A percentile compares a stretch with the other conserved stretches of the same genome.
These are phyloP conservation scores for Mallotus repandus DNA, from an alignment of 441 rosid genomes.

Conservation along the genomic window DNA sequence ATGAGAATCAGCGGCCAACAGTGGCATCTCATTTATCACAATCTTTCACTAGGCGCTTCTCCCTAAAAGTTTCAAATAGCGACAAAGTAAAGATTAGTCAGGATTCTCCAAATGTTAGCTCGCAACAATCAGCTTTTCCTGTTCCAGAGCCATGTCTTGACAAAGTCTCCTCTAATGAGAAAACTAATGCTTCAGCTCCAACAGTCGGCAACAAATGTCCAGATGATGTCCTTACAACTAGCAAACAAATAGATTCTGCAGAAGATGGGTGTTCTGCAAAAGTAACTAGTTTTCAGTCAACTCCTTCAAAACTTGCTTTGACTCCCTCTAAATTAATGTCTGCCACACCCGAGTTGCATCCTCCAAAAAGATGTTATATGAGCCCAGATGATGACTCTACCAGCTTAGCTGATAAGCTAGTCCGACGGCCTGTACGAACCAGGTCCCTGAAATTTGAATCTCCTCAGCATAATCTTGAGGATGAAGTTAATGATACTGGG, in stretches of 20 bases:
- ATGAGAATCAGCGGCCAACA: slow-evolving; percentile 25
- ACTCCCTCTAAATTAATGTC: slow-evolving; percentile 48
- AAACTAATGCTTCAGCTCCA: slow-evolving; percentile 21
- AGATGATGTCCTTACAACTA: slow-evolving; percentile 34
- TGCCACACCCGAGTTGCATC: slow-evolving; percentile 38
- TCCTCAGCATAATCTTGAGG: slow-evolving; percentile 34
- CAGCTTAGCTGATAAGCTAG: slow-evolving; percentile 45
- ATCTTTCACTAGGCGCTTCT: slow-evolving; percentile 47
- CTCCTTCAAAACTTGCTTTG: slow-evolving; percentile 58
- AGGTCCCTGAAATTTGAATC: slow-evolving; percentile 67
- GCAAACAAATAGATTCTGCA: slow-evolving; percentile 30
- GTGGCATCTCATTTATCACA: slow-evolving; percentile 46
- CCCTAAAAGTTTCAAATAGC: slow-evolving; percentile 21
- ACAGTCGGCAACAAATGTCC: slow-evolving; percentile 12
- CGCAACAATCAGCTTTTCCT: slow-evolving; percentile 23
- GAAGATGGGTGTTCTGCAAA: slow-evolving; percentile 25
- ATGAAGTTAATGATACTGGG: slow-evolving; percentile 27
- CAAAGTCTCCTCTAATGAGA: slow-evolving; percentile 21
- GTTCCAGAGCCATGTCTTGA: slow-evolving; percentile 14
- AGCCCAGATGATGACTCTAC: slow-evolving; percentile 48
- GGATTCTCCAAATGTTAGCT: slow-evolving; percentile 13
- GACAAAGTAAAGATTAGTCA: slow-evolving; percentile 9
- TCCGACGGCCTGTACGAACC: slow-evolving; percentile 55
- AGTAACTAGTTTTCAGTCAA: slow-evolving; percentile 34
- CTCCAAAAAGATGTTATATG: slow-evolving; percentile 54